phyloP scores from a whole-genome alignment of 441 rosid species.

The Pelargonium citronellum region DNA sequence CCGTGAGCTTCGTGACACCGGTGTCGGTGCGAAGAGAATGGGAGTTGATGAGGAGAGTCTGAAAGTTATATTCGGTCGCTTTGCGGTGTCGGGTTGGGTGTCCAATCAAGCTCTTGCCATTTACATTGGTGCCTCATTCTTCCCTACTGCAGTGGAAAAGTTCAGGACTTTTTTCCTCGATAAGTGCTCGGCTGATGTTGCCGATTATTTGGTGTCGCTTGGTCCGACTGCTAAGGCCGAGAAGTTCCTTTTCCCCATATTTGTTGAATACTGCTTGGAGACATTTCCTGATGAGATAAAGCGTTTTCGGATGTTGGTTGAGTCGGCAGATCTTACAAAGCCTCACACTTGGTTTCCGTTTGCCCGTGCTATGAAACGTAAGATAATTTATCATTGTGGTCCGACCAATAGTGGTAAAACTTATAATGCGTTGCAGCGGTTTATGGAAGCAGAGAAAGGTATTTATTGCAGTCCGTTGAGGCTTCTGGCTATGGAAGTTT shows the following conservation, averaged over 20 bases:
- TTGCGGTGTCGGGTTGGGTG: constrained; percentile 68
- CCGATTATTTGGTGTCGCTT: constrained; percentile 42
- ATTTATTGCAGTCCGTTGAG: constrained; percentile 90
- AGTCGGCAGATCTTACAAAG: constrained; percentile 76
- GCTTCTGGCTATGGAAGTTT: constrained; percentile 96
- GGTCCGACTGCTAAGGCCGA: constrained; percentile 60
- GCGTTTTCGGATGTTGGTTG: constrained; percentile 50
- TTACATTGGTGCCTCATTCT: constrained; percentile 70
- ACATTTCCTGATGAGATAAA: constrained; percentile 69
- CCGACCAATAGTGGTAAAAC: constrained; percentile 96
- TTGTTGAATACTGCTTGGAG: constrained; percentile 75
- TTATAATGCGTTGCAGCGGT: constrained; percentile 80
- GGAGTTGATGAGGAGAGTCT: constrained; percentile 40
- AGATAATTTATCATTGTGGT: constrained; percentile 83
- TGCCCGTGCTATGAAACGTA: constrained; percentile 87
- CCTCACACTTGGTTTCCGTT: constrained; percentile 93
- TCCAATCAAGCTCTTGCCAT: constrained; percentile 78
- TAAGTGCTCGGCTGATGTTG: constrained; percentile 43
- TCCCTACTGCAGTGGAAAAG: constrained; percentile 56
- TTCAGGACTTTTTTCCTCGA: constrained; percentile 47
- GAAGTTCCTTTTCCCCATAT: constrained; percentile 69
- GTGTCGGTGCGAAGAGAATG: constrained; percentile 32
- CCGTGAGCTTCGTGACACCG: constrained; percentile 35
- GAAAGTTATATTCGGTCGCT: constrained; percentile 42
- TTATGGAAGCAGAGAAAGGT: constrained; percentile 89